A percentile compares a stretch with the other conserved stretches of the same genome.
phyloP scores from a whole-genome alignment of 2,329 filamentous ascomycete species.

The Calonectria pauciramosa region DNA sequence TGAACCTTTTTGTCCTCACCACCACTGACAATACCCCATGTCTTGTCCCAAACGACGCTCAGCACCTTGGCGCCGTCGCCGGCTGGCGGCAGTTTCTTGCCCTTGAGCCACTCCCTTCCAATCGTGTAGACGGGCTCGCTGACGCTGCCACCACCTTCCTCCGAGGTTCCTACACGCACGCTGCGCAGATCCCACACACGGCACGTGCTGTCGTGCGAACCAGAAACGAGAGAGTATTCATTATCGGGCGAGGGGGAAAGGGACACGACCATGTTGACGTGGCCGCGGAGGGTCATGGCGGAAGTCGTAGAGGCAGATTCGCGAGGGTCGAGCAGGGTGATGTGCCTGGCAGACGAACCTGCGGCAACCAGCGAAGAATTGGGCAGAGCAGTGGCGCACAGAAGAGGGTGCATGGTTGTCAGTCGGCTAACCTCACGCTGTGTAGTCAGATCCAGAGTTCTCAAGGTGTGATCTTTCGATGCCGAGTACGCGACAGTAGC shows the following conservation, averaged over 20 bases:
- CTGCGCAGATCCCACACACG: constrained; percentile 93
- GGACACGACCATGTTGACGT: constrained; percentile 79
- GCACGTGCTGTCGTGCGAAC: constrained; percentile 92
- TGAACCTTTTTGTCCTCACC: constrained; percentile 97
- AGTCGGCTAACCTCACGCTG: constrained; percentile 83
- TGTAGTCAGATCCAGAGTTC: constrained; percentile 92
- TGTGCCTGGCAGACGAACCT: constrained; percentile 87
- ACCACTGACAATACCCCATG: constrained; percentile 89
- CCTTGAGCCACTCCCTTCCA: constrained; percentile 78
- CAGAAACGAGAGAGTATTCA: constrained; percentile 87
- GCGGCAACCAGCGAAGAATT: constrained; percentile 75
- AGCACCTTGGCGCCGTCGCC: constrained; percentile 94
- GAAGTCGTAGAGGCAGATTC: constrained; percentile 81
- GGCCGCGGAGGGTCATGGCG: constrained; percentile 92
- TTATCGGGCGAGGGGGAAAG: constrained; percentile 70
- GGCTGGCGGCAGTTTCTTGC: constrained; percentile 74
- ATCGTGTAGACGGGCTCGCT: constrained; percentile 83
- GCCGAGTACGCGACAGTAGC: constrained; percentile 91
- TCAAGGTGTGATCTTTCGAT: constrained; percentile 91
- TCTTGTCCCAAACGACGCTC: constrained; percentile 85
- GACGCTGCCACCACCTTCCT: constrained; percentile 74
- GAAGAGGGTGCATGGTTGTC: constrained; percentile 85
- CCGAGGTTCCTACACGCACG: constrained; percentile 69
- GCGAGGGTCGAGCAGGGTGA: constrained; percentile 93
- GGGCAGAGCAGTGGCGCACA: constrained; percentile 82